A percentile compares a stretch with the other conserved stretches of the same genome.
Evolutionary conservation across 2,329 filamentous ascomycete genomes (phyloP).

Genomic region (Aspergillus uvarum): DNA sequence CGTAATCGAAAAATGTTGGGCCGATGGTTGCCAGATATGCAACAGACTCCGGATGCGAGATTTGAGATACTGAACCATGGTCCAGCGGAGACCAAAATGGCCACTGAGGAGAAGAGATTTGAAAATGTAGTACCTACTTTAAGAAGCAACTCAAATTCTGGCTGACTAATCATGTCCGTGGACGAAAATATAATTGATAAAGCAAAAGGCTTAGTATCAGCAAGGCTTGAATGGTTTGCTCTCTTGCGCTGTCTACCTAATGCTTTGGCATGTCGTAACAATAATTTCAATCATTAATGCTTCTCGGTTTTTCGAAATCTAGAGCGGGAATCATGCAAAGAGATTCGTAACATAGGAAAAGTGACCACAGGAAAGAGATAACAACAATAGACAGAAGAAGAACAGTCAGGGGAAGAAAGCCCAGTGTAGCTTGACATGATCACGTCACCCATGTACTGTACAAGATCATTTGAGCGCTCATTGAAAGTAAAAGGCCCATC

Average conservation of each 20-base stretch:
- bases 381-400: background rate
- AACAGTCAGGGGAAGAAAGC: background rate
- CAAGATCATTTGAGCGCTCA: slow-evolving; percentile 15
- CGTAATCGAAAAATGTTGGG: background rate
- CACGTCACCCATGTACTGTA: slow-evolving; percentile 24
- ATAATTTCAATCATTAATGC: background rate
- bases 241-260: too few species aligned
- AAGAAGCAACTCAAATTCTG: too few species aligned
- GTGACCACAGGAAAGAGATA: background rate
- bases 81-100: background rate
- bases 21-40: slow-evolving; percentile 2
- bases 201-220: too few species aligned
- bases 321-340: background rate
- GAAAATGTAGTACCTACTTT: too few species aligned
- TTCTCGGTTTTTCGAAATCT: background rate
- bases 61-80: slow-evolving; percentile 9
- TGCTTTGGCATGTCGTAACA: too few species aligned
- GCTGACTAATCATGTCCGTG: too few species aligned
- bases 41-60: slow-evolving; percentile 4
- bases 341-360: background rate
- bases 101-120: background rate
- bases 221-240: too few species aligned
- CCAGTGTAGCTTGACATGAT: slow-evolving; percentile 22
- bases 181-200: too few species aligned
- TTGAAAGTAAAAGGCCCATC: background rate